A percentile compares a stretch with the other conserved stretches of the same genome.
These are phyloP conservation scores for Suhomyces kunorum DNA, from an alignment of 1,139 yeast species.

Conservation along the genomic window DNA sequence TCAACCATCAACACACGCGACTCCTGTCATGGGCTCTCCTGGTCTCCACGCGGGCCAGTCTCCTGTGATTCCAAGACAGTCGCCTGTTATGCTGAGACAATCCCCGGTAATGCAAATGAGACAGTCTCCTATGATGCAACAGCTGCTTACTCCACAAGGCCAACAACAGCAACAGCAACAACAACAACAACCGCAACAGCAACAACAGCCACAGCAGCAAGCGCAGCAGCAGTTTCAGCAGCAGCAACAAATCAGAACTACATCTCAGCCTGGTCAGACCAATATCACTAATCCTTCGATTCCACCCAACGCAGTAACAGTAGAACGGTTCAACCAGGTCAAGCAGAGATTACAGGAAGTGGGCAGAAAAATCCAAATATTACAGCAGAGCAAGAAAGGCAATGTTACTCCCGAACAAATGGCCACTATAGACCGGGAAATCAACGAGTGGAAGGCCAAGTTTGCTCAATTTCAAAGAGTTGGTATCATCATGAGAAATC, in stretches of 20 bases:
- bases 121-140: constrained; percentile 14
- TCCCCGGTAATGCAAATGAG: constrained; percentile 11
- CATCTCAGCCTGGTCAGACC: constrained; percentile 3
- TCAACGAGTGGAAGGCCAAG: constrained; percentile 37
- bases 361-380: constrained; percentile 39
- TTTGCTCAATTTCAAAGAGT: constrained; percentile 41
- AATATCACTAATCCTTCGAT: constrained; percentile 10
- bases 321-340: constrained; percentile 46
- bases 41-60: constrained; percentile 16
- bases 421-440: constrained; percentile 37
- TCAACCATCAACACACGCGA: constrained; percentile 16
- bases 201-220: constrained; percentile 17
- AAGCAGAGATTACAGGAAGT: constrained; percentile 42
- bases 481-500: constrained; percentile 42
- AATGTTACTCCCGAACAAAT: constrained; percentile 33
- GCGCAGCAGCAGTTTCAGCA: constrained; percentile 14
- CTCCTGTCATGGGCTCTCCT: constrained; percentile 17
- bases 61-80: constrained; percentile 16
- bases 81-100: constrained; percentile 16
- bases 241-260: constrained; percentile 9
- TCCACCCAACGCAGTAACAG: constrained; percentile 37
- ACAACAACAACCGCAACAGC: constrained; percentile 10
- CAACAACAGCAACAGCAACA: constrained; percentile 12
- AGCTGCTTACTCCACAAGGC: constrained; percentile 4
- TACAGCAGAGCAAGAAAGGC: constrained; percentile 37